Conservation (phyloP, 169 alveolate genomes). For the Cyclospora cayetanensis region DNA sequence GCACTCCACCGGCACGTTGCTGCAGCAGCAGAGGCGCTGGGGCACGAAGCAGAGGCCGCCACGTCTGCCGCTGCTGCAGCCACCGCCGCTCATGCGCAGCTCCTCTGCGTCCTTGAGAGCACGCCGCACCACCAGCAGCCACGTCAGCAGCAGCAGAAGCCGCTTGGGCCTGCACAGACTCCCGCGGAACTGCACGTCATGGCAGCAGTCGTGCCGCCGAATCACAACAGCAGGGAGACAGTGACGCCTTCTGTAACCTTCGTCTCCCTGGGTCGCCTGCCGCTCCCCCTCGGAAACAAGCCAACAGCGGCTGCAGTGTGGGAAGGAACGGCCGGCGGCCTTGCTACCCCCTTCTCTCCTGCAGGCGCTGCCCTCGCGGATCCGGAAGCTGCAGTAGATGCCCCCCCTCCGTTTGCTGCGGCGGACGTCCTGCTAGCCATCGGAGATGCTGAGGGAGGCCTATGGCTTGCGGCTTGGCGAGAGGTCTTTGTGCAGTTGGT, state of each 20-base stretch:
- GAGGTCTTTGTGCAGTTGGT: not conserved
- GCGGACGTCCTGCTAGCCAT: slow-evolving; percentile 46
- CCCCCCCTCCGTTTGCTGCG: not conserved
- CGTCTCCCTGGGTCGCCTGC: slow-evolving; percentile 8
- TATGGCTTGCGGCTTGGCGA: slow-evolving; percentile 62
- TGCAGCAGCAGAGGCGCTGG: slow-evolving; percentile 20
- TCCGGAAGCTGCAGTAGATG: not conserved
- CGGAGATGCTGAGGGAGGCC: slow-evolving; percentile 60
- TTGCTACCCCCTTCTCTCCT: not conserved
- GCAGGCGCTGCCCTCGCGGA: not conserved
- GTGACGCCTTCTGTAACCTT: slow-evolving; percentile 1
- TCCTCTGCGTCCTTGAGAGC: slow-evolving; percentile 1
- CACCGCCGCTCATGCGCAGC: slow-evolving; percentile 3
- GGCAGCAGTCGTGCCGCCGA: slow-evolving; percentile 29
- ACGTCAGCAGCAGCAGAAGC: slow-evolving; percentile 18
- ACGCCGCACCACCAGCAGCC: slow-evolving; percentile 6
- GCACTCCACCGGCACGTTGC: slow-evolving; percentile 38
- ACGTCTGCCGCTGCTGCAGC: slow-evolving; percentile 20
- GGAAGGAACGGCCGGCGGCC: slow-evolving; percentile 29
- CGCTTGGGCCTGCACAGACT: not conserved
- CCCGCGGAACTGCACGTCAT: slow-evolving; percentile 1
- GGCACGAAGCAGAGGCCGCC: slow-evolving; percentile 13
- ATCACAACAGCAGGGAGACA: not conserved
- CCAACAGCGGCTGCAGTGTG: slow-evolving; percentile 41
- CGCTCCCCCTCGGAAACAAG: slow-evolving; percentile 11